Percentiles rank a stretch among this genome's conserved stretches.
These are phyloP conservation scores for Xylaria longipes DNA, from an alignment of 495 filamentous ascomycete species.

Conservation along the genomic window DNA sequence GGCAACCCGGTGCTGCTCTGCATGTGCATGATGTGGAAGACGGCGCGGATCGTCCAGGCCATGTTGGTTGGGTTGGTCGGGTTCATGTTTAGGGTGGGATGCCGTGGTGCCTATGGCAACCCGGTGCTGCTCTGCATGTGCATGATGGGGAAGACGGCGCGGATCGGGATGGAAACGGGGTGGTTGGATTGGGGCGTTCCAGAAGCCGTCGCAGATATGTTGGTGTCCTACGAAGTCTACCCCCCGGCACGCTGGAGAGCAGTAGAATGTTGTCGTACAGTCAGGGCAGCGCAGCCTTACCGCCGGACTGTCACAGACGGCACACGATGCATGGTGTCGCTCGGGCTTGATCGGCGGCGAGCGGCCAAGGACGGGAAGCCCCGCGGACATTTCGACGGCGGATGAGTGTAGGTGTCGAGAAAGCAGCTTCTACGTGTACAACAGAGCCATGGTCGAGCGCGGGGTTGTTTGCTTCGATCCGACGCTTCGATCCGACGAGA, in stretches of 20 bases:
- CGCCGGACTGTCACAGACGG: background rate
- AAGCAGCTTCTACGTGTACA: background rate
- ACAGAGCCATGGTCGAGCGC: background rate
- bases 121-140: background rate
- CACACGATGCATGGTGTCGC: background rate
- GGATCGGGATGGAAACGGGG: background rate
- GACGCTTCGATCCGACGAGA: background rate
- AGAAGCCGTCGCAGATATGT: background rate
- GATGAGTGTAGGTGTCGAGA: background rate
- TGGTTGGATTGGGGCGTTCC: background rate
- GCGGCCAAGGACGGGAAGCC: background rate
- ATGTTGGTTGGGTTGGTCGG: background rate
- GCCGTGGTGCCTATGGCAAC: background rate
- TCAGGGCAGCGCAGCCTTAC: background rate
- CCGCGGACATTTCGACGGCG: background rate
- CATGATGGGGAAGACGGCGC: background rate
- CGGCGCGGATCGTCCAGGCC: background rate
- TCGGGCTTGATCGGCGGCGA: background rate
- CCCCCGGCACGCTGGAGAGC: background rate
- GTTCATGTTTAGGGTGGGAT: constrained; percentile 1
- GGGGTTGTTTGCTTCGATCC: background rate
- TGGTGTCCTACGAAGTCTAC: background rate
- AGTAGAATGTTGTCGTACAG: background rate
- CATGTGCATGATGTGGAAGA: background rate
- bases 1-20: background rate